Conservation (phyloP, 306 rosid species). For the Chamaecrista fasciculata region DNA sequence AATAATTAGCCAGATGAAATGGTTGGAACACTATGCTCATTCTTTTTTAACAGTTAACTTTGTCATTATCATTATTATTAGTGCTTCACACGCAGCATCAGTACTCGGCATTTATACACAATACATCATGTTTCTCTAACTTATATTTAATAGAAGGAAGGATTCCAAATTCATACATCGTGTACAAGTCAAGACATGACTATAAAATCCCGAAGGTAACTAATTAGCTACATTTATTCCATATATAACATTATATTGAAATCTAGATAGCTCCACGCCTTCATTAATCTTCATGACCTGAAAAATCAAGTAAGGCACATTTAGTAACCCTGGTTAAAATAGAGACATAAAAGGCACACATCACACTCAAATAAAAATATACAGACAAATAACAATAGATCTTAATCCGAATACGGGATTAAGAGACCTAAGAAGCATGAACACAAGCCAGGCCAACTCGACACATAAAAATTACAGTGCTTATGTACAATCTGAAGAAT, state of each 20-base stretch:
- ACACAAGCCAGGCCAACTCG: neutral
- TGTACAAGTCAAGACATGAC: neutral
- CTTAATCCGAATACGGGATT: no score
- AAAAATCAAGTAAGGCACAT: neutral
- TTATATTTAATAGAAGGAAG: neutral
- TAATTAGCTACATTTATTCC: conserved; percentile 20
- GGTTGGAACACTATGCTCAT: no score
- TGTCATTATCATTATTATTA: no score
- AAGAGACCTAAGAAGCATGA: neutral
- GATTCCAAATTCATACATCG: conserved; percentile 4
- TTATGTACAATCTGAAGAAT: no score
- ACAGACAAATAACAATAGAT: no score
- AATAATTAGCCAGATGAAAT: no score
- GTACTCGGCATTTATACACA: neutral
- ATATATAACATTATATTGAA: neutral
- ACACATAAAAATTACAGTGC: no score
- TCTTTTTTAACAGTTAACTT: neutral
- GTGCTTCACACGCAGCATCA: neutral
- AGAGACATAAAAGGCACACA: neutral
- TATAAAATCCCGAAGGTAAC: neutral
- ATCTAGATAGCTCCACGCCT: neutral
- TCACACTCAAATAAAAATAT: neutral
- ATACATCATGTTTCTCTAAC: neutral
- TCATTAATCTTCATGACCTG: conserved; percentile 6
- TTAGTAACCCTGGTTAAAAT: neutral